Evolutionary conservation across 352 stramenopile species (phyloP), one percentile per base, ranked within the genome.

Genomic region (Ophiocytium majus): DNA sequence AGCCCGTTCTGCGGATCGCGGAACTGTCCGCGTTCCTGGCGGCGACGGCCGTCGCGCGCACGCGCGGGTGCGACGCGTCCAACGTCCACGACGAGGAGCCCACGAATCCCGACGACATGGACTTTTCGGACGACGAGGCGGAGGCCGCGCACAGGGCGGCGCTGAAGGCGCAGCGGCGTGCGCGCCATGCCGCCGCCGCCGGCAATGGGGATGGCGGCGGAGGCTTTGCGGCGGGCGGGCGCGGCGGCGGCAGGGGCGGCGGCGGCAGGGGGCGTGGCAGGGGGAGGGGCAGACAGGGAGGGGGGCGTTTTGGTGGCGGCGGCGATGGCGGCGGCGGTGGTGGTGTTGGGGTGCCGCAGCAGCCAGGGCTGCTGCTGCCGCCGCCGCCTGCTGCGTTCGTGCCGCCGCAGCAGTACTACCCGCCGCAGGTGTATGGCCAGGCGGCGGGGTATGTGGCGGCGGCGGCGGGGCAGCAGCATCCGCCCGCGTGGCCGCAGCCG

Each of bases 51-150:
- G 43, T 57, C 43, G 43, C 43, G 43, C 43, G 43, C 43, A 14
- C 5, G 43, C 43, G 35, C 32, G 66, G 66, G 5, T 78, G 66
- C 66, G 80, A 83, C 35, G 80, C 80, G 32, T 81, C 36, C 50
- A 83, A 83, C 35, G 50, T 83, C 34, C 66, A 83, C 66, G 80
- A 83, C 80, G 80, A 83, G 80, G 80, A 83, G 66, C 43, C 43
- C 5, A 75, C 50, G 28, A 19, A 31, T 23, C 43, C 50, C n/a
- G 66, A 81, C n/a, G 80, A 83, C 14, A 9, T 81, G 37, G 80
- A 83, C 43, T 83, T 80, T 10, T 83, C 80, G 9, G 80, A 83
- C 66, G 80, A 83, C 66, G 80, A 83, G 33, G 50, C 35, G 23
- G 80, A 83, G 35, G 66, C 50, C 17, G 57, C 50, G 35, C 37